These are phyloP conservation scores for Pseudopediastrum boryanum DNA, from an alignment of 139 green algal species.

Conservation along the genomic window DNA sequence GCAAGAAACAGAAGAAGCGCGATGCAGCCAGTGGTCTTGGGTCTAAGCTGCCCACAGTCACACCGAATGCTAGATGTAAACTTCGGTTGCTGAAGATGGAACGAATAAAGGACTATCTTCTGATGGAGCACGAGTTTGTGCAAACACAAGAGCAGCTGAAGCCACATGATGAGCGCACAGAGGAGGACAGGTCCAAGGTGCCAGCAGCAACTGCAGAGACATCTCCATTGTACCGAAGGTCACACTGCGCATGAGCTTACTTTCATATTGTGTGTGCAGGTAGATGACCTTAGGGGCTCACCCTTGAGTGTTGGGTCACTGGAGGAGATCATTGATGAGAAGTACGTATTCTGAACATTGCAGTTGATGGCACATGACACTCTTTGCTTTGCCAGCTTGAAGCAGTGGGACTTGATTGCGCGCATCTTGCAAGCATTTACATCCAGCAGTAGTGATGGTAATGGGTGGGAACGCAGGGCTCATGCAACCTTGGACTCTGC, in stretches of 20 bases:
- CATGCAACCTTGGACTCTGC: too few species aligned
- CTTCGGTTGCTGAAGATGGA: conserved; percentile 97
- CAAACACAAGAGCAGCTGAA: conserved; percentile 91
- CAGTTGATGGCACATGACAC: too few species aligned
- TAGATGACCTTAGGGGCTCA: conserved; percentile 95
- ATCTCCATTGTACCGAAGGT: background rate
- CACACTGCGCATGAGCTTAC: background rate
- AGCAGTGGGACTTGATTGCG: too few species aligned
- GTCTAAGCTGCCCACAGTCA: conserved; percentile 87
- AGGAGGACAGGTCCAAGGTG: conserved; percentile 93
- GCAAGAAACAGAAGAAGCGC: conserved; percentile 88
- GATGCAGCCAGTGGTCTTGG: conserved; percentile 73
- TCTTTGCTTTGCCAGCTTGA: too few species aligned
- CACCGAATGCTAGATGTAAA: conserved; percentile 94
- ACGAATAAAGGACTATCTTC: conserved; percentile 98
- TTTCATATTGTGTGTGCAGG: conserved; percentile 49
- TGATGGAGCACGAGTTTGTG: conserved; percentile 99
- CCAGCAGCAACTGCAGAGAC: background rate
- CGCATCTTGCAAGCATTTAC: too few species aligned
- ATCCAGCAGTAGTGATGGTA: too few species aligned
- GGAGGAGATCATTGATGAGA: conserved; percentile 99
- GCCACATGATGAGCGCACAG: conserved; percentile 91
- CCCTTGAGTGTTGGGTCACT: conserved; percentile 95
- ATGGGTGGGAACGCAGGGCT: too few species aligned
- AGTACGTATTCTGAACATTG: too few species aligned